Percentiles rank a stretch among this genome's conserved stretches.
Conservation (phyloP, 768 basidiomycete species). For the Infundibulicybe gibba region DNA sequence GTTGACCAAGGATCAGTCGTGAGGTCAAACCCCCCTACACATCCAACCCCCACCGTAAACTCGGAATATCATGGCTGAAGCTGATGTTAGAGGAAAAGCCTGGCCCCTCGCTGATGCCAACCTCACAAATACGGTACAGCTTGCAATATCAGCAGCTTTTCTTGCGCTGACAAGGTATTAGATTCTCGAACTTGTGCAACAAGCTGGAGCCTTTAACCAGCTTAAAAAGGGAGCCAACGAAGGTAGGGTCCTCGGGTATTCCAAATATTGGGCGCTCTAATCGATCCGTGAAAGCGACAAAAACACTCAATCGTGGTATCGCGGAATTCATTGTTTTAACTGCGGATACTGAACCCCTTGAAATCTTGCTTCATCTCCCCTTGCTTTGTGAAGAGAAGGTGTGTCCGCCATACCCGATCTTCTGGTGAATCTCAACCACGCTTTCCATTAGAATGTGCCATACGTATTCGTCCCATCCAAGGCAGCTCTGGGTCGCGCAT, state of each 20-base stretch:
- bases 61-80: conserved; percentile 53
- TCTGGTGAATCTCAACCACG: conserved; percentile 23
- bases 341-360: conserved; percentile 80
- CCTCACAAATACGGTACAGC: conserved; percentile 84
- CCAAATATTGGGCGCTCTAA: not conserved
- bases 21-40: conserved; percentile 53
- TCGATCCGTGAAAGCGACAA: conserved; percentile 65
- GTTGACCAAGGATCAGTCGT: conserved; percentile 86
- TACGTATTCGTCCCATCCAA: conserved; percentile 96
- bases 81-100: conserved; percentile 59
- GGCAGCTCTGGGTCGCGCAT: conserved; percentile 93
- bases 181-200: conserved; percentile 95
- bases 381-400: conserved; percentile 99
- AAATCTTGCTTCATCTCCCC: conserved; percentile 96
- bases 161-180: conserved; percentile 21
- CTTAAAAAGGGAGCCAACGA: conserved; percentile 99
- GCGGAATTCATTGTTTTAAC: conserved; percentile 98
- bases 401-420: not conserved
- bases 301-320: conserved; percentile 96
- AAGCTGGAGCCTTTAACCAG: conserved; percentile 96
- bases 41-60: not conserved
- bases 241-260: conserved; percentile 44
- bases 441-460: conserved; percentile 76
- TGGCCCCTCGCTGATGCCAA: conserved; percentile 85
- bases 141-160: not conserved